Conservation (phyloP, 495 filamentous ascomycete species). For the Aspergillus mulundensis region DNA sequence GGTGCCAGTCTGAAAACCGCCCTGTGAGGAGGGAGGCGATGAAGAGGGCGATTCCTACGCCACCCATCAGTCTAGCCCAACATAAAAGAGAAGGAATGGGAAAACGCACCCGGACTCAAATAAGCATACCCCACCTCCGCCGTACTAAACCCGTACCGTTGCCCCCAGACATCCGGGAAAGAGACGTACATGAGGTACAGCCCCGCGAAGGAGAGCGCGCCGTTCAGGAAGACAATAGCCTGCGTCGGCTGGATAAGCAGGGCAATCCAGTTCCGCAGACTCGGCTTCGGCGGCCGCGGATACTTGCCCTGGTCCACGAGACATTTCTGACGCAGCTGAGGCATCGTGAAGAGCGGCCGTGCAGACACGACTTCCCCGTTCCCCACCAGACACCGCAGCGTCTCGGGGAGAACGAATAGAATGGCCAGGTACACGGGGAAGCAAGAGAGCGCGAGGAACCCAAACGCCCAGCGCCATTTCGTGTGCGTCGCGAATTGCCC, state of each 20-base stretch:
- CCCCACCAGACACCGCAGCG: slow-evolving; percentile 26
- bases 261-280: slow-evolving; percentile 14
- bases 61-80: background rate
- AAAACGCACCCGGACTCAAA: slow-evolving; percentile 7
- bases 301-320: background rate
- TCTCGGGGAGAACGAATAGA: slow-evolving; percentile 30
- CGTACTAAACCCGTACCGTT: slow-evolving; percentile 21
- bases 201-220: slow-evolving; percentile 13
- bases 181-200: slow-evolving; percentile 15
- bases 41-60: slow-evolving; percentile 24
- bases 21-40: slow-evolving; percentile 25
- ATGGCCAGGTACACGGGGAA: slow-evolving; percentile 21
- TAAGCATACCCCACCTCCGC: slow-evolving; percentile 25
- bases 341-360: slow-evolving; percentile 13
- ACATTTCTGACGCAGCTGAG: background rate
- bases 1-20: slow-evolving; percentile 22
- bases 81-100: background rate
- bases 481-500: slow-evolving; percentile 21
- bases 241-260: slow-evolving; percentile 25
- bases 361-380: slow-evolving; percentile 18
- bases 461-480: slow-evolving; percentile 32
- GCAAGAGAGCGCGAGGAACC: slow-evolving; percentile 24
- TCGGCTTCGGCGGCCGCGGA: slow-evolving; percentile 25
- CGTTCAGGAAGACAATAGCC: slow-evolving; percentile 26
- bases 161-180: slow-evolving; percentile 20